Evolutionary conservation across 129 eudicot species (phyloP).

Genomic region (Apium graveolens): DNA sequence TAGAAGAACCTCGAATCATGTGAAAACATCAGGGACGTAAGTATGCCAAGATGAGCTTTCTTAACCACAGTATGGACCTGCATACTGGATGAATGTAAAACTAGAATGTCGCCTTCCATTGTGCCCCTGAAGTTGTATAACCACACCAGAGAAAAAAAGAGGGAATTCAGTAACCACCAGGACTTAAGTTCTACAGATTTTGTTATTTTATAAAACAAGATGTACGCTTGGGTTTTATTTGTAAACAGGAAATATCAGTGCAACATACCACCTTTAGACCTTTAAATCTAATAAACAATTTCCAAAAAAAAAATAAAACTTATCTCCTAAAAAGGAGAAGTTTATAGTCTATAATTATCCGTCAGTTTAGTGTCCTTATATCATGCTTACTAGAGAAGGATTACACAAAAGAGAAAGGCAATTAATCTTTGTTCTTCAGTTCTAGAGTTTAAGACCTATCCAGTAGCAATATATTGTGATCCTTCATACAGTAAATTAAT

Average conservation of each 20-base stretch:
- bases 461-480: background rate
- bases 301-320: background rate
- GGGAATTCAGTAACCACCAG: background rate
- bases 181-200: background rate
- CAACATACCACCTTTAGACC: too few relatives aligned
- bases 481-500: background rate
- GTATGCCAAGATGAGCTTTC: conserved; percentile 82
- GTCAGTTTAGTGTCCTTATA: background rate
- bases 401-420: background rate
- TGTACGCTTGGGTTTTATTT: background rate
- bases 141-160: background rate
- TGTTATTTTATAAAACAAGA: too few relatives aligned
- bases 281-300: background rate
- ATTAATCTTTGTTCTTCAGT: background rate
- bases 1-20: conserved; percentile 62
- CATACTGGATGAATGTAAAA: conserved; percentile 50
- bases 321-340: background rate
- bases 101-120: conserved; percentile 50
- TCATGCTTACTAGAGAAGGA: background rate
- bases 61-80: conserved; percentile 43
- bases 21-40: conserved; percentile 72
- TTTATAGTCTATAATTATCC: background rate
- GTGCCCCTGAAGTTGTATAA: conserved; percentile 53
- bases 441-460: background rate
- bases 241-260: background rate